Conservation (phyloP, 768 basidiomycete species). For the Tylopilus sp. region DNA sequence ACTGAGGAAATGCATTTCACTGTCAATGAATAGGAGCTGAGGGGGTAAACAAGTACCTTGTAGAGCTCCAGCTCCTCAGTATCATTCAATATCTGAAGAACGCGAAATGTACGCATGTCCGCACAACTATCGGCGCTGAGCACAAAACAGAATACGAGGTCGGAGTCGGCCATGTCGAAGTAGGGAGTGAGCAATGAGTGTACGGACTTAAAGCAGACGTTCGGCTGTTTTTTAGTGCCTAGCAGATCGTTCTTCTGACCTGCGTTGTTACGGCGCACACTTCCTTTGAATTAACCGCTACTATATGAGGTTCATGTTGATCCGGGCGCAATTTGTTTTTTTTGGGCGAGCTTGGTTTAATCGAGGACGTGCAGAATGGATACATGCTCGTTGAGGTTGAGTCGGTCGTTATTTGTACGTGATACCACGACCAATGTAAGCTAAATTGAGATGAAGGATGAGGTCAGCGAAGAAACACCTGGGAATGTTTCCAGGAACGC, state of each 20-base stretch:
- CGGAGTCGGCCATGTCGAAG: conserved; percentile 31
- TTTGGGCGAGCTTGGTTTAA: conserved; percentile 13
- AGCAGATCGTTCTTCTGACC: neutral
- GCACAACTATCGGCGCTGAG: conserved; percentile 27
- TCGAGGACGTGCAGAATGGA: conserved; percentile 15
- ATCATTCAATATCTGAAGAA: conserved; percentile 33
- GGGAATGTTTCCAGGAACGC: conserved; percentile 7
- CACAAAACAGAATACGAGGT: conserved; percentile 39
- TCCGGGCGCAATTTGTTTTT: conserved; percentile 22
- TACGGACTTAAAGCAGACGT: neutral
- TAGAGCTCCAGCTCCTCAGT: conserved; percentile 39
- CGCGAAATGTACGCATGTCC: conserved; percentile 45
- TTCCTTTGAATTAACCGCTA: neutral
- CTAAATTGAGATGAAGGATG: conserved; percentile 26
- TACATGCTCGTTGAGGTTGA: conserved; percentile 5
- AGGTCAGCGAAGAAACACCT: conserved; percentile 15
- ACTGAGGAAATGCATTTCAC: conserved; percentile 24
- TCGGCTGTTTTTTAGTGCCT: neutral
- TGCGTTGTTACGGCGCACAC: conserved; percentile 7
- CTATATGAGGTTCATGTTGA: conserved; percentile 20
- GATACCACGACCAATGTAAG: conserved; percentile 13
- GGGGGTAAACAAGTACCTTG: conserved; percentile 30
- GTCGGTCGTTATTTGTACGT: conserved; percentile 26
- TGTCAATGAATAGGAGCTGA: neutral
- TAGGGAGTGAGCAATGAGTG: neutral